Evolutionary conservation across 2,329 filamentous ascomycete species (phyloP).

Genomic region (Pseudocercospora crystallina): DNA sequence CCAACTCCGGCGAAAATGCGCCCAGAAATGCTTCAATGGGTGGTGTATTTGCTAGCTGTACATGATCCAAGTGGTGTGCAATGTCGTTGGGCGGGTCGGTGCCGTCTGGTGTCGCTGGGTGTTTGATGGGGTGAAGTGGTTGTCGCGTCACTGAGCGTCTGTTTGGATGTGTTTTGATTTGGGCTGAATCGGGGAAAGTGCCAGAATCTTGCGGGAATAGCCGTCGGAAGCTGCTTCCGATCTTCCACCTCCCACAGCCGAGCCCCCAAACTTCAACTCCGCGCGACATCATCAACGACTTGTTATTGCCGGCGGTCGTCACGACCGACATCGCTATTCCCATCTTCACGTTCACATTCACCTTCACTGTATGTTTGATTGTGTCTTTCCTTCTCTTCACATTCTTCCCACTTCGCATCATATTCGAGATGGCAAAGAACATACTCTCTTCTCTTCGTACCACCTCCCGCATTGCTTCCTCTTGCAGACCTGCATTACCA

Average conservation of each 20-base stretch:
- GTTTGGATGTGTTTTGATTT: neutral
- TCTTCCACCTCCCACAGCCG: too few relatives aligned
- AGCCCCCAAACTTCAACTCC: too few relatives aligned
- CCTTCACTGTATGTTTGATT: too few relatives aligned
- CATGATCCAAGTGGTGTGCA: constrained; percentile 18
- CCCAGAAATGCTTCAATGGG: constrained; percentile 10
- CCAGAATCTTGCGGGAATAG: too few relatives aligned
- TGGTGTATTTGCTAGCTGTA: constrained; percentile 18
- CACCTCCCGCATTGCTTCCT: constrained; percentile 1
- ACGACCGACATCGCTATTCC: constrained; percentile 2
- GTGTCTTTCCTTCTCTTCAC: neutral
- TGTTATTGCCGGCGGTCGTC: neutral
- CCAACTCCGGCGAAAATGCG: constrained; percentile 11
- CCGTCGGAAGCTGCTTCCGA: too few relatives aligned
- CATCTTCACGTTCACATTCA: too few relatives aligned
- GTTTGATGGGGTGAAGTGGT: constrained; percentile 8
- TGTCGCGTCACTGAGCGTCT: constrained; percentile 7
- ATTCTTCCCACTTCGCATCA: neutral
- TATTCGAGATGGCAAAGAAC: constrained; percentile 19
- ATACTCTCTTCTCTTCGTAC: constrained; percentile 22
- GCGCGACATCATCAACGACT: too few relatives aligned
- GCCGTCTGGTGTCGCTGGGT: constrained; percentile 6
- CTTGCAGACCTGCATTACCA: neutral
- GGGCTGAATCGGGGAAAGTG: too few relatives aligned
- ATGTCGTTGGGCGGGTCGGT: constrained; percentile 10